Base-by-base conservation (phyloP, 2,329 filamentous ascomycete species). In the Pseudogymnoascus sp. region DNA sequence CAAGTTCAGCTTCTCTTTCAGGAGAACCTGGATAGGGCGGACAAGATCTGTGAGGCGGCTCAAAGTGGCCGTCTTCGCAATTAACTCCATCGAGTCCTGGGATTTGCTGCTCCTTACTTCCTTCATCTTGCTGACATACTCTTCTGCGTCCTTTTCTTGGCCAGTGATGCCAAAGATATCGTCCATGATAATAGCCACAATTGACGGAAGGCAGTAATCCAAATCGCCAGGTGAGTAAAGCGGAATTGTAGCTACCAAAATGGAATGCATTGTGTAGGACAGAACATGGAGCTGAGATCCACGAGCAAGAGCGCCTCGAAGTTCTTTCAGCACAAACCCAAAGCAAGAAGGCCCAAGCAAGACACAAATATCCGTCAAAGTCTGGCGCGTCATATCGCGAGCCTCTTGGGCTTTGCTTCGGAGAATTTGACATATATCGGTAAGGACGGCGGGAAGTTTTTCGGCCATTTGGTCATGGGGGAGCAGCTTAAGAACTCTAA, bases 61-160 rank as follows among this genome's bases (percentile, higher is more conserved):
- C 22, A 97, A 79, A 1, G 91, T 93, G 1, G 90, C 87, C 57
- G 87, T 91, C 69, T 87, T 90, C 25, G 94, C 89, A 65, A 97
- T 81, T 14, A 97, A 79, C 73, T 97, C 93, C 87, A 97, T 95
- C 0, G 94, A 96, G 71, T 99, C 95, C 69, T 92, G 96, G 71
- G 92, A 97, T 78, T 97, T 99, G 78, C 90, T 97, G 74, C 90
- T 94, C 78, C 96, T 97, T 61, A 99, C 88, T 75, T 99, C 94
- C 74, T 95, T 96, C 87, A 95, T 97, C 74, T 93, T 89, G 71
- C 86, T 96, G 61, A 88, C 87, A 72, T 99, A 99, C 60, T 92
- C 94, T 68, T 97, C 91, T 0, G 93, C 93, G 68, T 99, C 94
- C 74, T 99, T 99, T 71, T 99, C 93, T 75, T 96, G 89, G 1